Evolutionary conservation across 2,329 filamentous ascomycete genomes (phyloP).

Genomic region (Arthrobotrys pseudoclavata): DNA sequence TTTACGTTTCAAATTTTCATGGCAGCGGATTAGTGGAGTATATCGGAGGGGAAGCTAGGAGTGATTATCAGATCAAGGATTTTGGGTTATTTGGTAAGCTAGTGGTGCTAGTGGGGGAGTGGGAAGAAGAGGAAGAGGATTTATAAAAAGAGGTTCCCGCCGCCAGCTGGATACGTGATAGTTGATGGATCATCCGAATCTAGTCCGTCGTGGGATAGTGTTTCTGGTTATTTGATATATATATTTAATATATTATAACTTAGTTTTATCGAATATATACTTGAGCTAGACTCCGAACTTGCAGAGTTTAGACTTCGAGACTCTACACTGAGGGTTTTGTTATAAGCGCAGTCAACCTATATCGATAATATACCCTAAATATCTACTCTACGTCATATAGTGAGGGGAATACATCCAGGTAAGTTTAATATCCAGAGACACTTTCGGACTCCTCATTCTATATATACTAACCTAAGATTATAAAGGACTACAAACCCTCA

Average conservation of each 20-base stretch:
- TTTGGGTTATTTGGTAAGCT: constrained; percentile 1
- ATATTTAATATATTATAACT: background rate
- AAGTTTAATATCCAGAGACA: background rate
- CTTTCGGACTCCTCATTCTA: background rate
- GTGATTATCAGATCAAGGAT: constrained; percentile 9
- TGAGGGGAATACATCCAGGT: background rate
- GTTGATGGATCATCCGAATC: constrained; percentile 12
- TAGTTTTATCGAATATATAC: background rate
- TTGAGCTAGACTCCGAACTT: background rate
- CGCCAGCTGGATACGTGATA: constrained; percentile 19
- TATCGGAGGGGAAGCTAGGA: background rate
- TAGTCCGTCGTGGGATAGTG: background rate
- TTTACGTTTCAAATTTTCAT: constrained; percentile 8
- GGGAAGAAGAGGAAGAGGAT: background rate
- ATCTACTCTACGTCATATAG: background rate
- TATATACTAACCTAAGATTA: background rate
- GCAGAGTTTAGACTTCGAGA: background rate
- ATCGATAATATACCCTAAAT: background rate
- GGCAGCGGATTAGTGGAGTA: constrained; percentile 30
- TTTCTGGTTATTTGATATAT: background rate
- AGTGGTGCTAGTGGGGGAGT: background rate
- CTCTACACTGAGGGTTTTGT: background rate
- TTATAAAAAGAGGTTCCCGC: constrained; percentile 32
- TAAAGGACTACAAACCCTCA: background rate
- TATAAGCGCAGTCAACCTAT: background rate